Conservation (phyloP, 2,329 filamentous ascomycete species). For the Colletotrichum australisinense region DNA sequence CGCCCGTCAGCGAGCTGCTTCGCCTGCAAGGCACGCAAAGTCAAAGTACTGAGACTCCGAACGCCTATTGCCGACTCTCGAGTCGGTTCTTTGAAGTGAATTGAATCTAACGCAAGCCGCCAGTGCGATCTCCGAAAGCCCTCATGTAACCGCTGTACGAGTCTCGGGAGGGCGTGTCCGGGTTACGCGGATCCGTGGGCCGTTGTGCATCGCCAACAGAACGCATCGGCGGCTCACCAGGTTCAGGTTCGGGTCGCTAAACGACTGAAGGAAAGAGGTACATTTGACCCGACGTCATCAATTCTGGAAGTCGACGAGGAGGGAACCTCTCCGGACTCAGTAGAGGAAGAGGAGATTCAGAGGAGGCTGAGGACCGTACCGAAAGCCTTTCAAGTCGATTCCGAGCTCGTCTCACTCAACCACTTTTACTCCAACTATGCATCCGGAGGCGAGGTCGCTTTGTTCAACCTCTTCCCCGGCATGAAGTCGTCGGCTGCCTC, state of each 20-base stretch:
- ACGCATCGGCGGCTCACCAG: slow-evolving; percentile 9
- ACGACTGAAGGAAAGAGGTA: slow-evolving; percentile 17
- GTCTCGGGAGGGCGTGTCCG: slow-evolving; percentile 52
- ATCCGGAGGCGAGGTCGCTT: background rate
- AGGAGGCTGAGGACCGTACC: background rate
- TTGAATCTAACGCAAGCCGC: background rate
- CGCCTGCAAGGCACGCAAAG: slow-evolving; percentile 26
- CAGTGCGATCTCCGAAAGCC: slow-evolving; percentile 54
- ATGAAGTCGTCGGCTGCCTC: slow-evolving; percentile 35
- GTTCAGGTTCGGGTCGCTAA: slow-evolving; percentile 23
- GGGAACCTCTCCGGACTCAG: background rate
- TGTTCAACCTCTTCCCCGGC: background rate
- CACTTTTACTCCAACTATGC: slow-evolving; percentile 22
- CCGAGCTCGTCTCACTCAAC: slow-evolving; percentile 6
- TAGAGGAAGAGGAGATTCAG: background rate
- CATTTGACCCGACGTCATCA: background rate
- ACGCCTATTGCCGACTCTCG: background rate
- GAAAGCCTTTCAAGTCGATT: background rate
- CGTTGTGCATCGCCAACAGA: slow-evolving; percentile 42
- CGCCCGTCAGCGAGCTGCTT: slow-evolving; percentile 24
- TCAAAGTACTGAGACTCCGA: slow-evolving; percentile 6
- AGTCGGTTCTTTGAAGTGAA: background rate
- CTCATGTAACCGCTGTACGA: slow-evolving; percentile 51
- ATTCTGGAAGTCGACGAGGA: background rate
- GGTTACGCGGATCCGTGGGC: slow-evolving; percentile 53